A percentile compares a stretch with the other conserved stretches of the same genome.
phyloP scores from a whole-genome alignment of 495 filamentous ascomycete species.

The Xylaria acuta region DNA sequence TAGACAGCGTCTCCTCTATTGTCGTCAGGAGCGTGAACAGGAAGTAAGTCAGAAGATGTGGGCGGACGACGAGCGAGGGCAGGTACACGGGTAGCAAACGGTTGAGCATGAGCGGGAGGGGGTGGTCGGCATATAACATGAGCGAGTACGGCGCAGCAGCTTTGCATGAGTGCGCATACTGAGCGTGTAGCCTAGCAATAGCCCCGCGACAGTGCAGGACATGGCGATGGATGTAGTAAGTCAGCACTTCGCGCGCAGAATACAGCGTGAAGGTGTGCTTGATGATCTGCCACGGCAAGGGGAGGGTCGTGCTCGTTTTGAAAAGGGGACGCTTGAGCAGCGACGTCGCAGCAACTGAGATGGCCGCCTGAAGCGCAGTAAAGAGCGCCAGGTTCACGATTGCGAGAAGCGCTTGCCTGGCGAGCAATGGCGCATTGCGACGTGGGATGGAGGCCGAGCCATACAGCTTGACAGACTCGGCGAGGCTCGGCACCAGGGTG shows the following conservation, averaged over 20 bases:
- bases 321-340: constrained; percentile 47
- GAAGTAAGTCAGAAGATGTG: constrained; percentile 83
- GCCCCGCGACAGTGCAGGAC: constrained; percentile 61
- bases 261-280: constrained; percentile 70
- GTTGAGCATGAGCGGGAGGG: constrained; percentile 70
- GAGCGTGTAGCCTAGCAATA: constrained; percentile 55
- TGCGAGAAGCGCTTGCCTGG: constrained; percentile 57
- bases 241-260: constrained; percentile 59
- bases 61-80: constrained; percentile 66
- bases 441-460: constrained; percentile 69
- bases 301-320: constrained; percentile 51
- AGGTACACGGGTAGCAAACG: constrained; percentile 76
- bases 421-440: constrained; percentile 50
- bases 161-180: constrained; percentile 66
- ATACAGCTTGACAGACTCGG: constrained; percentile 71
- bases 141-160: constrained; percentile 66
- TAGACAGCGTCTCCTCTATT: constrained; percentile 76
- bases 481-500: constrained; percentile 67
- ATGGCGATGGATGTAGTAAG: constrained; percentile 78
- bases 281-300: constrained; percentile 58
- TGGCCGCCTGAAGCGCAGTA: constrained; percentile 58
- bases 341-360: constrained; percentile 46
- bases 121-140: constrained; percentile 76
- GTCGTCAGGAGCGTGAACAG: constrained; percentile 71
- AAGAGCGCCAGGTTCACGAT: constrained; percentile 71